phyloP scores from a whole-genome alignment of 805 yeast genomes.

The Jamesozyma hellenica region DNA sequence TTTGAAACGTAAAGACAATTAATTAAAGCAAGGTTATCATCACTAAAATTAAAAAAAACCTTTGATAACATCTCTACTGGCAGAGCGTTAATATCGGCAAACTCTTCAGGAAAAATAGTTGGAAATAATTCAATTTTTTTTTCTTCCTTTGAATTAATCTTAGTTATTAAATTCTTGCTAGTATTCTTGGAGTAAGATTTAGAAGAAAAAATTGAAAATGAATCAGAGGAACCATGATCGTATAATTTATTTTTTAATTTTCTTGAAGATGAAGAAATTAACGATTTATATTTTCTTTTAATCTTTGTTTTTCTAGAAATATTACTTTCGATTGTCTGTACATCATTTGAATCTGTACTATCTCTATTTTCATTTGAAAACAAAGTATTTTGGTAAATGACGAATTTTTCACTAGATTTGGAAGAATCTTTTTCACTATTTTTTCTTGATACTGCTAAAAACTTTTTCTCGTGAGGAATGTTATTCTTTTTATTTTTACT shows the following conservation, averaged over 20 bases:
- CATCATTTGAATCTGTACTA: not conserved
- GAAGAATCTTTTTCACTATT: no score
- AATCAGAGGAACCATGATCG: conserved; percentile 25
- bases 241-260: conserved; percentile 26
- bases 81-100: conserved; percentile 20
- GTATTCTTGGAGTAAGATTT: conserved; percentile 9
- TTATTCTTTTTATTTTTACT: not conserved
- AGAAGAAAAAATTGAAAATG: conserved; percentile 25
- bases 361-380: no score
- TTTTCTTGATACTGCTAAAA: no score
- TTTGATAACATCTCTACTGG: conserved; percentile 28
- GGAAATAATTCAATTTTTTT: not conserved
- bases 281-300: conserved; percentile 18
- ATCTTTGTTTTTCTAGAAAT: conserved; percentile 14
- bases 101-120: conserved; percentile 4
- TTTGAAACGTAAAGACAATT: conserved; percentile 42
- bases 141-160: conserved; percentile 1
- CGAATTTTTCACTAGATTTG: no score
- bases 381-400: no score
- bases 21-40: conserved; percentile 31
- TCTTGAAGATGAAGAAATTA: conserved; percentile 19
- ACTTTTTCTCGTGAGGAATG: no score
- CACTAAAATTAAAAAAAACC: conserved; percentile 17
- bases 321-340: not conserved
- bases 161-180: not conserved